Base-by-base conservation (phyloP, 2,329 filamentous ascomycete species). In the Alternaria sp. region DNA sequence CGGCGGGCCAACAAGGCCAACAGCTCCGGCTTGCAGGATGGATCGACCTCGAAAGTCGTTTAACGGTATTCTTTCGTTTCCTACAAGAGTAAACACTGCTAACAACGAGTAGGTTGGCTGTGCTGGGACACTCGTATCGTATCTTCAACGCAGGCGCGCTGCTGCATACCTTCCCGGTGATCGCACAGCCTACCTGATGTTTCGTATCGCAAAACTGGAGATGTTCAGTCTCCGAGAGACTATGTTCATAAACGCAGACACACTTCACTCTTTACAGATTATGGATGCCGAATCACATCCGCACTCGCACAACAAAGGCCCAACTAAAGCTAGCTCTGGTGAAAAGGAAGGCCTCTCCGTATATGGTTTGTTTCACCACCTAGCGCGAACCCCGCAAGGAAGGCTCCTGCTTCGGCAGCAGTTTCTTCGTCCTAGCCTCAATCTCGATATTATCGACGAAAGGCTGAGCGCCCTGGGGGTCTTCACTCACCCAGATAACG, bases 341-440 rank as follows among this genome's bases (percentile, higher is more conserved):
- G 84, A 85, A 0, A 97, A 94, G 74, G 93, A 96, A 78, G 90
- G 87, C 14, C 82, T 95, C 1, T 98, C 92, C 0, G 80, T 97
- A 0, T 97, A 90, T 74, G 93, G 91, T 0, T 80, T 98, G 0
- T 96, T 97, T 61, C 87, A 90, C 57, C 83, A 87, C 54, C 80
- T 95, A 29, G 88, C 90, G 26, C 85, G 85, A 54, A 97, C 93
- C 3, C 84, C 90, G 1, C 93, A 97, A 73, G 95, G 95, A 0
- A 92, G 87, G 66, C 72, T 80, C 26, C 83, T 85, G 41, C 82
- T 99, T 5, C 88, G 91, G n/a, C 89, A 91, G 67, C 85, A 90
- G 51, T 95, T 99, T 65, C 80, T 97, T 7, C 87, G 90, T 0
- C 95, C 95, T 23, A 91, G 88, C 29, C 81, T 88, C 26, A 85